Evolutionary conservation across 345 rosid genomes (phyloP).

Genomic region (Eucalyptus virginea): DNA sequence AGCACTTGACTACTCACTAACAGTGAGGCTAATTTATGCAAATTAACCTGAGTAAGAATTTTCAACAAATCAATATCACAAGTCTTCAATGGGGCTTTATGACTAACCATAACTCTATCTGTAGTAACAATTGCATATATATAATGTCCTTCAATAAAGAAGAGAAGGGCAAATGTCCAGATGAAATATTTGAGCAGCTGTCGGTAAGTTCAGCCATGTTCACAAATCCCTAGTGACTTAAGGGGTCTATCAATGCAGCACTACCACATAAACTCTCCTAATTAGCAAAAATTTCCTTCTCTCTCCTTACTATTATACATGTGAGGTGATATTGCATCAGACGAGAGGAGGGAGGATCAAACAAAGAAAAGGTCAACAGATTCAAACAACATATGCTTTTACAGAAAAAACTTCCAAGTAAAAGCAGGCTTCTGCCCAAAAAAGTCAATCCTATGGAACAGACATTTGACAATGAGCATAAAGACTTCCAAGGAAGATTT

Average conservation of each 20-base stretch:
- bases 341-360: not conserved
- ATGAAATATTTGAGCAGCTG: not conserved
- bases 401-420: not conserved
- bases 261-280: not conserved
- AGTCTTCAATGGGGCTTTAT: not conserved
- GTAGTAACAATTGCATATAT: not conserved
- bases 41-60: not conserved
- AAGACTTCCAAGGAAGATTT: not conserved
- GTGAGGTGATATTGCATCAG: not conserved
- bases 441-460: not conserved
- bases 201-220: not conserved
- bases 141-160: not conserved
- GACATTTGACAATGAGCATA: not conserved
- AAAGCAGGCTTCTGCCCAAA: not conserved
- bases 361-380: not conserved
- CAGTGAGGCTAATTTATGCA: not conserved
- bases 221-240: not conserved
- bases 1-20: not conserved
- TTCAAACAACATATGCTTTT: not conserved
- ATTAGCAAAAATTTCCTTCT: not conserved
- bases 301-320: not conserved
- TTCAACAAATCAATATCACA: not conserved
- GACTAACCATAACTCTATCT: not conserved
- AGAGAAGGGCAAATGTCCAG: not conserved
- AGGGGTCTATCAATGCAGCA: not conserved